A percentile compares a stretch with the other conserved stretches of the same genome.
These are phyloP conservation scores for Hypoxylon fuscum DNA, from an alignment of 495 filamentous ascomycete genomes.

Conservation along the genomic window DNA sequence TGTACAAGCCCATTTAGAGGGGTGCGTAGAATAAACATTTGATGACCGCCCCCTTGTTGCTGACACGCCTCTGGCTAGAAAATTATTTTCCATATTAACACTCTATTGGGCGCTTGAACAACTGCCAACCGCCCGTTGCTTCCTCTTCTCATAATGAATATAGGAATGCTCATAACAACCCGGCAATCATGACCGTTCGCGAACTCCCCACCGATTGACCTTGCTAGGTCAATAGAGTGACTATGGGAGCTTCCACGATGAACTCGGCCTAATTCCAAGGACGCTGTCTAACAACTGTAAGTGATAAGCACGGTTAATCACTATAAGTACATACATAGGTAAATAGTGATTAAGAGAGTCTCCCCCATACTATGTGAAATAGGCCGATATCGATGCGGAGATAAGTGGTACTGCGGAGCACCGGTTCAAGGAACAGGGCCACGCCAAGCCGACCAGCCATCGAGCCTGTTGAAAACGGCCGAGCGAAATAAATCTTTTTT, in stretches of 20 bases:
- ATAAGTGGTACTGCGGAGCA: constrained; percentile 41
- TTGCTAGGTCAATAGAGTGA: constrained; percentile 15
- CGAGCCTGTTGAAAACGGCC: constrained; percentile 27
- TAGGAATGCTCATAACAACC: constrained; percentile 45
- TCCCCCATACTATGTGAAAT: constrained; percentile 31
- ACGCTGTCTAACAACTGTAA: constrained; percentile 31
- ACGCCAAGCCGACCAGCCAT: constrained; percentile 40
- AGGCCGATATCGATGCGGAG: constrained; percentile 43
- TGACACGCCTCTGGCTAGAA: constrained; percentile 34
- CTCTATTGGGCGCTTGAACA: constrained; percentile 46
- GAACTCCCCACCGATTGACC: constrained; percentile 18
- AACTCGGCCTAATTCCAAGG: constrained; percentile 45
- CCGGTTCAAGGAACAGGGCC: constrained; percentile 37
- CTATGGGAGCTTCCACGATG: constrained; percentile 11
- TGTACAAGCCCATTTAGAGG: constrained; percentile 31
- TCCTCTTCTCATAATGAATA: constrained; percentile 28
- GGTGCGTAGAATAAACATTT: constrained; percentile 27
- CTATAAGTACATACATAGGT: too few relatives aligned
- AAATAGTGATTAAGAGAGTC: constrained; percentile 27
- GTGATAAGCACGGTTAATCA: constrained; percentile 33
- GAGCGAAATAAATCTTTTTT: constrained; percentile 24
- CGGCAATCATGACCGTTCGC: constrained; percentile 42
- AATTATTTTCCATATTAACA: constrained; percentile 51
- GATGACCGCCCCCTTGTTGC: constrained; percentile 23
- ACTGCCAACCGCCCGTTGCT: constrained; percentile 33